Evolutionary conservation across 2,329 filamentous ascomycete genomes (phyloP).

Genomic region (Neonectria coccinea): DNA sequence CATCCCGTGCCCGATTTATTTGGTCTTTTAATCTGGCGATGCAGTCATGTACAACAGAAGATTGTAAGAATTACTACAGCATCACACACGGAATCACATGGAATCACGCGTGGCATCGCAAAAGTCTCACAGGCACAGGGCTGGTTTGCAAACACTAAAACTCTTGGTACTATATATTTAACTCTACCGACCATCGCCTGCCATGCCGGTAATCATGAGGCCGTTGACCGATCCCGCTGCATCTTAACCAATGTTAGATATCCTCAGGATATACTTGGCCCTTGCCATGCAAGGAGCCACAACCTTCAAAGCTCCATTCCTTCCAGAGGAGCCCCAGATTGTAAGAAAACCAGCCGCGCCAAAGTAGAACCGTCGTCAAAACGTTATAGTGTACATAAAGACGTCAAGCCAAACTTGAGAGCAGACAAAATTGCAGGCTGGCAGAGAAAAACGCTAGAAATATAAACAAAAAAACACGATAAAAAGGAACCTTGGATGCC

Average conservation of each 20-base stretch:
- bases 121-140: neutral
- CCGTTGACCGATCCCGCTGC: neutral
- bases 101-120: neutral
- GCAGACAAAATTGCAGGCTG: neutral
- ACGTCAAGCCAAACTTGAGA: neutral
- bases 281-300: neutral
- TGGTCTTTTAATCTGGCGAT: neutral
- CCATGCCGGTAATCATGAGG: neutral
- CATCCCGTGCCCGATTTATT: neutral
- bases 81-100: neutral
- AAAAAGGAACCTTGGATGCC: neutral
- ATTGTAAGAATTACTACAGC: neutral
- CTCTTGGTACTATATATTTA: neutral
- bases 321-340: neutral
- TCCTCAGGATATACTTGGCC: neutral
- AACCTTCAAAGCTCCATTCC: neutral
- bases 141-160: neutral
- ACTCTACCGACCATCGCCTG: neutral
- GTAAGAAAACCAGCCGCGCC: neutral
- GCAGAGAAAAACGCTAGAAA: constrained; percentile 1
- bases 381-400: neutral
- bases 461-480: neutral
- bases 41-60: neutral
- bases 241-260: neutral
- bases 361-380: neutral